These are phyloP conservation scores for Pestalotiopsis fici DNA, from an alignment of 2,329 filamentous ascomycete species.

Conservation along the genomic window DNA sequence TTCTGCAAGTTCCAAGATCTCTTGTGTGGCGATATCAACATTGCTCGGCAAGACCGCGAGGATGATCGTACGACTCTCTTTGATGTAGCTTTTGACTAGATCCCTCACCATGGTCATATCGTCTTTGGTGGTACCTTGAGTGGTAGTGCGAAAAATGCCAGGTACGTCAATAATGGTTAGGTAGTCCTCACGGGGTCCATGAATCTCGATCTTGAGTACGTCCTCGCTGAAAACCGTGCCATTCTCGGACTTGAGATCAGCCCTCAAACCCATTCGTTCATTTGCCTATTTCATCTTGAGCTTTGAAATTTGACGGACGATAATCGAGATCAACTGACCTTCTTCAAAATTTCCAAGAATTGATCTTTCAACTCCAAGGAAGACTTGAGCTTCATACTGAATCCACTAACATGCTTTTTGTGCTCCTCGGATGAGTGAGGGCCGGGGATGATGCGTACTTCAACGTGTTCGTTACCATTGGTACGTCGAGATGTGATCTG, in stretches of 20 bases:
- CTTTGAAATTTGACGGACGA: neutral
- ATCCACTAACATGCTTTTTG: neutral
- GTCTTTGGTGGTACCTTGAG: slow-evolving; percentile 9
- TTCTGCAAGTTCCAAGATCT: slow-evolving; percentile 37
- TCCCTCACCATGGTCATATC: slow-evolving; percentile 14
- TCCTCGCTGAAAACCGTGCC: slow-evolving; percentile 13
- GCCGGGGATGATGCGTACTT: slow-evolving; percentile 9
- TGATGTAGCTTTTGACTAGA: slow-evolving; percentile 37
- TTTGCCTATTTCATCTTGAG: slow-evolving; percentile 8
- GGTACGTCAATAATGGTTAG: slow-evolving; percentile 15
- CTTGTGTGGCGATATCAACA: slow-evolving; percentile 40
- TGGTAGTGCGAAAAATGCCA: slow-evolving; percentile 12
- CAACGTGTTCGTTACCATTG: neutral
- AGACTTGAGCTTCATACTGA: neutral
- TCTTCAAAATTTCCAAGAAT: slow-evolving; percentile 6
- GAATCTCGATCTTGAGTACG: slow-evolving; percentile 18
- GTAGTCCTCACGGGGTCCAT: slow-evolving; percentile 13
- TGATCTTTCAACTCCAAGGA: slow-evolving; percentile 1
- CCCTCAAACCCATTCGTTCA: slow-evolving; percentile 9
- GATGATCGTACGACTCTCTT: slow-evolving; percentile 45
- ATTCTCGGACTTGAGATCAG: neutral
- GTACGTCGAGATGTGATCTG: slow-evolving; percentile 19
- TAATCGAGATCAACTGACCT: neutral
- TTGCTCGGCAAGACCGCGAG: slow-evolving; percentile 45
- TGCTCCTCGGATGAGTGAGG: neutral